phyloP scores from a whole-genome alignment of 2,329 filamentous ascomycete genomes.

The Didymella exigua region DNA sequence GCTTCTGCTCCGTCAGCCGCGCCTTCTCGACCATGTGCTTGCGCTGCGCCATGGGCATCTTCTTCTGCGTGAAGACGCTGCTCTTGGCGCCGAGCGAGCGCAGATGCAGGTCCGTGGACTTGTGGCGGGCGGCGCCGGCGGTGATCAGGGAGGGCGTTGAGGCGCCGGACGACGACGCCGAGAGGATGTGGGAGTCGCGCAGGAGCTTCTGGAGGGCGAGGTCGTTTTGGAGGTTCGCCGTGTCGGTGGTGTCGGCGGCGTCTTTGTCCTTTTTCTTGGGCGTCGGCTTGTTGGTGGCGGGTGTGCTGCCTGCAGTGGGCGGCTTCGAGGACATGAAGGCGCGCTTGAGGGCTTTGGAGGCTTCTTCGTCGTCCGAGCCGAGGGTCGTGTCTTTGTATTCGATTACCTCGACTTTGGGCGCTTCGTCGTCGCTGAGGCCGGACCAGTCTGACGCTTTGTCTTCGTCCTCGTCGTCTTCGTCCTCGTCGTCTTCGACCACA shows the following conservation, averaged over 20 bases:
- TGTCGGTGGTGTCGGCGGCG: slow-evolving; percentile 61
- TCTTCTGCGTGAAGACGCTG: slow-evolving; percentile 76
- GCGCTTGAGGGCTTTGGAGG: slow-evolving; percentile 68
- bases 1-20: slow-evolving; percentile 67
- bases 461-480: slow-evolving; percentile 43
- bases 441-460: slow-evolving; percentile 64
- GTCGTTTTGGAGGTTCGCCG: slow-evolving; percentile 82
- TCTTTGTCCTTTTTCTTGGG: slow-evolving; percentile 23
- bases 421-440: slow-evolving; percentile 58
- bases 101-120: slow-evolving; percentile 82
- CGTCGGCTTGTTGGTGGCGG: slow-evolving; percentile 28
- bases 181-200: slow-evolving; percentile 86
- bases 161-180: slow-evolving; percentile 56
- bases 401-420: slow-evolving; percentile 50
- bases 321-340: slow-evolving; percentile 73
- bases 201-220: slow-evolving; percentile 89
- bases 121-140: slow-evolving; percentile 74
- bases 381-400: slow-evolving; percentile 44
- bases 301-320: slow-evolving; percentile 47
- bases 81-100: slow-evolving; percentile 78
- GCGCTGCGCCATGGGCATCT: slow-evolving; percentile 86
- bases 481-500: slow-evolving; percentile 38
- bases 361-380: slow-evolving; percentile 26
- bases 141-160: slow-evolving; percentile 50
- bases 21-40: slow-evolving; percentile 81